Percentiles rank a stretch among this genome's conserved stretches.
Evolutionary conservation across 2,329 filamentous ascomycete species (phyloP).

Genomic region (Falciphora oryzae): DNA sequence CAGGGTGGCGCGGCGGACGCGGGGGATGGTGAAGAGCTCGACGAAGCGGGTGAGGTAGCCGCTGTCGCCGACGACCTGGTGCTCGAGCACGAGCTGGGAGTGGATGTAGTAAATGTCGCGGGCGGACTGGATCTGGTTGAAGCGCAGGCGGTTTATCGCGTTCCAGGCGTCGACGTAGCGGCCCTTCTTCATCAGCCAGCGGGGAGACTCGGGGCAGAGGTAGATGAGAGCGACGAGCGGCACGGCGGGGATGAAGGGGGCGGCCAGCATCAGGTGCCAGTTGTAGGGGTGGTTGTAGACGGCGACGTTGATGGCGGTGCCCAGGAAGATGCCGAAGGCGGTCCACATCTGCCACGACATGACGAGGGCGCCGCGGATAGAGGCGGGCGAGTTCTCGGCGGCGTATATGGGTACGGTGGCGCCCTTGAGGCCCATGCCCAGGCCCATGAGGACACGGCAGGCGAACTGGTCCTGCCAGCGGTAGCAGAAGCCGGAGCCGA

Average conservation of each 20-base stretch:
- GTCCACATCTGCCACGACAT: constrained; percentile 62
- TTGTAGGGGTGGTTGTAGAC: constrained; percentile 32
- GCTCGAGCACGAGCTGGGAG: constrained; percentile 57
- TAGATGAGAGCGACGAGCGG: constrained; percentile 56
- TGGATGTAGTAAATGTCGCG: constrained; percentile 60
- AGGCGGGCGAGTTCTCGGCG: constrained; percentile 65
- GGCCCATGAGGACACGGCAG: constrained; percentile 66
- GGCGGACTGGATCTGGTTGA: constrained; percentile 50
- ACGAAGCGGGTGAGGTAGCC: constrained; percentile 58
- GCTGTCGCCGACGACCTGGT: constrained; percentile 39
- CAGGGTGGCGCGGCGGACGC: constrained; percentile 65
- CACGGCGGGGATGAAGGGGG: constrained; percentile 54
- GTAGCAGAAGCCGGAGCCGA: constrained; percentile 66
- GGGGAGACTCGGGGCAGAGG: constrained; percentile 60
- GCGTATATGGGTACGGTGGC: constrained; percentile 70
- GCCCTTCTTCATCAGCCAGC: constrained; percentile 63
- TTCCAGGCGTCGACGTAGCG: constrained; percentile 55
- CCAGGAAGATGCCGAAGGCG: constrained; percentile 43
- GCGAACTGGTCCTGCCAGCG: constrained; percentile 67
- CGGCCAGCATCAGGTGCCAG: constrained; percentile 37
- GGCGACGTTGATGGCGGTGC: constrained; percentile 56
- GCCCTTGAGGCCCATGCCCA: constrained; percentile 72
- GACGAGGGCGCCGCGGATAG: constrained; percentile 67
- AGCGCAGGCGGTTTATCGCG: constrained; percentile 46
- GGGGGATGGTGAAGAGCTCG: constrained; percentile 63